Conservation (phyloP, 768 basidiomycete species). For the Sistotremastrum suecicum region DNA sequence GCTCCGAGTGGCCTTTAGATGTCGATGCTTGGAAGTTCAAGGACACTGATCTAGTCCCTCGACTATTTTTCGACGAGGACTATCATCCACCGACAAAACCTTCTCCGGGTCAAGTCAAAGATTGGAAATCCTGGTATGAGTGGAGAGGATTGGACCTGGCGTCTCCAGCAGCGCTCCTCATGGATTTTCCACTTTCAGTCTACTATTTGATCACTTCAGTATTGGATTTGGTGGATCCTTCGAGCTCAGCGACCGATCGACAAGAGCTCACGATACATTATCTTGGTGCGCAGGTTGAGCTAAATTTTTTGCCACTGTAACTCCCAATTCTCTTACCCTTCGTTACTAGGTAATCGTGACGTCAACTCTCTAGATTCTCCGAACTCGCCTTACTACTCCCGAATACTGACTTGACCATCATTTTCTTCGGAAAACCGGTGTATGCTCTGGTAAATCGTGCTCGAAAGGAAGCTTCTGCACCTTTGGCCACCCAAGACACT, state of each 20-base stretch:
- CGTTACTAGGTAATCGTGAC: too few relatives aligned
- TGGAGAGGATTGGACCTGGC: constrained; percentile 30
- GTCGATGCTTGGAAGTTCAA: constrained; percentile 24
- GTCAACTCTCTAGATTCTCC: constrained; percentile 20
- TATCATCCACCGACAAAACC: constrained; percentile 10
- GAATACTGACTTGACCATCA: constrained; percentile 31
- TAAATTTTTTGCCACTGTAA: constrained; percentile 26
- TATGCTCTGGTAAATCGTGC: constrained; percentile 18
- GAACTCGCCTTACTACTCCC: constrained; percentile 32
- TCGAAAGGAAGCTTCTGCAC: constrained; percentile 12
- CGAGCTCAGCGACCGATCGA: constrained; percentile 9
- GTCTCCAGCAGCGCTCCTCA: constrained; percentile 29
- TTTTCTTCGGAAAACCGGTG: constrained; percentile 24
- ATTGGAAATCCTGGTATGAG: constrained; percentile 31
- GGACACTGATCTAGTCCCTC: constrained; percentile 18
- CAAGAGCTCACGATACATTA: constrained; percentile 21
- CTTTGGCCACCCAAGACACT: constrained; percentile 13
- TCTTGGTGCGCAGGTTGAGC: constrained; percentile 26
- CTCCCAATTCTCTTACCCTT: constrained; percentile 5
- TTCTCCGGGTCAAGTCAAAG: constrained; percentile 14
- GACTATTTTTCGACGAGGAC: constrained; percentile 15
- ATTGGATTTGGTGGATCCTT: constrained; percentile 17
- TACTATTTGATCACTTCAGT: constrained; percentile 24
- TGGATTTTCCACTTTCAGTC: constrained; percentile 29
- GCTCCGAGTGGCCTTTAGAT: constrained; percentile 16